A percentile compares a stretch with the other conserved stretches of the same genome.
These are phyloP conservation scores for Kwoniella newhampshirensis DNA, from an alignment of 768 basidiomycete species.

Conservation along the genomic window DNA sequence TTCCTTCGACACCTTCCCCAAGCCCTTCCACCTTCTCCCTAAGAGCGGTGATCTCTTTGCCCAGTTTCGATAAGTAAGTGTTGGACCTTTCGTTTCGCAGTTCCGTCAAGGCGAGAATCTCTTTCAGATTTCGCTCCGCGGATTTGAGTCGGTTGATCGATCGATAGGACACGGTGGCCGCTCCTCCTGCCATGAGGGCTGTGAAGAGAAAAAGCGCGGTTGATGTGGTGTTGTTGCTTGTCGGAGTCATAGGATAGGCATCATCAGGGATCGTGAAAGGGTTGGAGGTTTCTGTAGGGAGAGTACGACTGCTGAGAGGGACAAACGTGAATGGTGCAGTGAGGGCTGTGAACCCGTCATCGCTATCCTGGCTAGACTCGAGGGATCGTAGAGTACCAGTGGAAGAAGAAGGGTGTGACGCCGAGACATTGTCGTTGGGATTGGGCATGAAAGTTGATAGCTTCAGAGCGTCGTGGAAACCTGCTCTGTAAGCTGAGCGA, in stretches of 20 bases:
- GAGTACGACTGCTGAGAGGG: too few species aligned
- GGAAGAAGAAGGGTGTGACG: background rate
- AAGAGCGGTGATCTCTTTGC: constrained; percentile 3
- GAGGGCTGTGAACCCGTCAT: too few species aligned
- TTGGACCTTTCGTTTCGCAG: background rate
- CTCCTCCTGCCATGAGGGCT: background rate
- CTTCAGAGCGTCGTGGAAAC: constrained; percentile 19
- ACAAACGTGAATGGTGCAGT: too few species aligned
- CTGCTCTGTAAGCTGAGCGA: constrained; percentile 14
- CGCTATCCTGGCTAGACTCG: too few species aligned
- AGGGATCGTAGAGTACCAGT: too few species aligned
- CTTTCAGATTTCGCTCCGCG: constrained; percentile 8
- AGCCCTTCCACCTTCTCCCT: background rate
- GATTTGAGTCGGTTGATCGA: constrained; percentile 3
- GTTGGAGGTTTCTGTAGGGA: too few species aligned
- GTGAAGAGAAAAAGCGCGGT: too few species aligned
- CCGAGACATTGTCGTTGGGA: constrained; percentile 6
- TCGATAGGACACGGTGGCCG: background rate
- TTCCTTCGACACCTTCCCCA: too few species aligned
- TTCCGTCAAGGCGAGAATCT: constrained; percentile 6
- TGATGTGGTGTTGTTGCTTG: too few species aligned
- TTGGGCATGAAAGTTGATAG: constrained; percentile 12
- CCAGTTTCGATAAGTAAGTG: background rate
- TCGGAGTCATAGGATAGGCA: too few species aligned
- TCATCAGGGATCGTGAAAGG: too few species aligned